phyloP scores from a whole-genome alignment of 2,329 filamentous ascomycete genomes.

The Fusarium globosum region DNA sequence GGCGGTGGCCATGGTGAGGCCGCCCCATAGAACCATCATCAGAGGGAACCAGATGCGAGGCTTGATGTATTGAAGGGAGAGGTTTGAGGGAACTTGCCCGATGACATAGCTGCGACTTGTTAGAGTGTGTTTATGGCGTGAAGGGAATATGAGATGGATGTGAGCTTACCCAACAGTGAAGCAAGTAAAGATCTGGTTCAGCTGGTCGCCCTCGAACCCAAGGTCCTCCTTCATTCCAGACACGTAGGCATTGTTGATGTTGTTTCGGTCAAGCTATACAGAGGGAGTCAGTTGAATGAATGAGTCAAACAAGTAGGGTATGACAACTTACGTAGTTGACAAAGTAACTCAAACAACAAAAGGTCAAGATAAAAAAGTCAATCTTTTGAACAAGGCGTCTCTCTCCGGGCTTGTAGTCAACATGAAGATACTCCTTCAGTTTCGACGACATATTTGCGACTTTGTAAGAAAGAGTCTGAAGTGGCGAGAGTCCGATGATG shows the following conservation, averaged over 20 bases:
- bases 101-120: slow-evolving; percentile 53
- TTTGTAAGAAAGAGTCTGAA: not conserved
- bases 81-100: slow-evolving; percentile 70
- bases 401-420: slow-evolving; percentile 52
- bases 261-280: slow-evolving; percentile 52
- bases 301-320: too few relatives aligned
- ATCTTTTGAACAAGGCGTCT: slow-evolving; percentile 65
- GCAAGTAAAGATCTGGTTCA: slow-evolving; percentile 52
- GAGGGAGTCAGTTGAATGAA: not conserved
- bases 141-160: not conserved
- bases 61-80: slow-evolving; percentile 71
- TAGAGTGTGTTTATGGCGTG: not conserved
- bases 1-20: slow-evolving; percentile 67
- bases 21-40: slow-evolving; percentile 73
- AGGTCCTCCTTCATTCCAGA: slow-evolving; percentile 61
- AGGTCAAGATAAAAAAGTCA: slow-evolving; percentile 73
- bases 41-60: slow-evolving; percentile 72
- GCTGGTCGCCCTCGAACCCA: slow-evolving; percentile 57
- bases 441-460: slow-evolving; percentile 17
- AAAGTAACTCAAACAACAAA: slow-evolving; percentile 70
- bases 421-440: slow-evolving; percentile 50
- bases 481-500: slow-evolving; percentile 6
- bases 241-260: slow-evolving; percentile 55
- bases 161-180: slow-evolving; percentile 51
- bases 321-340: slow-evolving; percentile 60